Evolutionary conservation across 345 rosid genomes (phyloP).

Genomic region (Arabidopsis suecica): DNA sequence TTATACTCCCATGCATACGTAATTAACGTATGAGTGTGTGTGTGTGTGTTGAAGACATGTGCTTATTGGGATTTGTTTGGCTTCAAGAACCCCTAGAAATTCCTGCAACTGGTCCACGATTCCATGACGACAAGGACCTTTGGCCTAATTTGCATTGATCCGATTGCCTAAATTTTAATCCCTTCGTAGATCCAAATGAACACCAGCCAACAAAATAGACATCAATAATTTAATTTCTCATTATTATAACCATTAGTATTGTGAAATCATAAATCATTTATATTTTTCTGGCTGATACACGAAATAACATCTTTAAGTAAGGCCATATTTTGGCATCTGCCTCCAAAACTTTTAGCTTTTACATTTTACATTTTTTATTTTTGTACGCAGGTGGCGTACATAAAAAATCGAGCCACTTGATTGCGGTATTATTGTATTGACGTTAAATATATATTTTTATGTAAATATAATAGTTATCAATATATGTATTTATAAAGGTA

Average conservation of each 20-base stretch:
- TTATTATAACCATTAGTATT: slow-evolving; percentile 27
- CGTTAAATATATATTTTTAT: neutral
- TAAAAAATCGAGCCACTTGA: neutral
- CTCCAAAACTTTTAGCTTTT: slow-evolving; percentile 1
- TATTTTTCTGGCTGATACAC: slow-evolving; percentile 26
- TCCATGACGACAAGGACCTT: slow-evolving; percentile 46
- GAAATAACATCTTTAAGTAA: neutral
- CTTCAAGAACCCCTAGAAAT: slow-evolving; percentile 43
- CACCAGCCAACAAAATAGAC: slow-evolving; percentile 33
- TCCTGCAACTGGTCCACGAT: slow-evolving; percentile 46
- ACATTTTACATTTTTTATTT: neutral
- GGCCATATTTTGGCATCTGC: neutral
- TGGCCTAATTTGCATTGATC: slow-evolving; percentile 39
- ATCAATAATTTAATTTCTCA: neutral
- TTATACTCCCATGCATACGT: neutral
- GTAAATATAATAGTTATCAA: neutral
- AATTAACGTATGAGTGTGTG: slow-evolving; percentile 22
- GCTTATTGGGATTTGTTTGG: slow-evolving; percentile 49
- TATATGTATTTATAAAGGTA: neutral
- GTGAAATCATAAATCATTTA: neutral
- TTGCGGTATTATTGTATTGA: neutral
- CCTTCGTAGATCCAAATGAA: slow-evolving; percentile 45
- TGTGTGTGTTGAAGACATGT: slow-evolving; percentile 36
- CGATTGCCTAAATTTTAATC: slow-evolving; percentile 43
- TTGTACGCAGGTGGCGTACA: neutral